phyloP scores from a whole-genome alignment of 225 moss, liverwort and hornwort genomes.

The Climacium dendroides region DNA sequence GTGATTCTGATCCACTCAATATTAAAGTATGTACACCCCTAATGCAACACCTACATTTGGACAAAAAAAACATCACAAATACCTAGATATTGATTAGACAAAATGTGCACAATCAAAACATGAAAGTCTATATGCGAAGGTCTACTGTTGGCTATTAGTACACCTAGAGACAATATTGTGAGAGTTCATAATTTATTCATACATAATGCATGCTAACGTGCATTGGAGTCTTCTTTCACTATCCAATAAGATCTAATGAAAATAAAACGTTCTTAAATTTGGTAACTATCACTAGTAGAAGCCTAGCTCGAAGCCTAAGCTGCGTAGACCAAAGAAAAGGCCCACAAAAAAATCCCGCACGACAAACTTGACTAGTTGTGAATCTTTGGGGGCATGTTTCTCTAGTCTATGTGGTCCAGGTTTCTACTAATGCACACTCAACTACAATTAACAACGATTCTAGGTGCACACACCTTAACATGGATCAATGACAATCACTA shows the following conservation, averaged over 20 bases:
- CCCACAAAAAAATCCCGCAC: accelerated
- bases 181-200: not conserved
- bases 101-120: not conserved
- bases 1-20: not conserved
- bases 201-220: not conserved
- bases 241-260: not conserved
- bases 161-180: too few relatives aligned
- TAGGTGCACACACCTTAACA: not conserved
- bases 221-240: not conserved
- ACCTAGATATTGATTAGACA: not conserved
- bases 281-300: not conserved
- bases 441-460: accelerated
- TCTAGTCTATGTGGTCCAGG: accelerated
- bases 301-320: accelerated
- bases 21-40: not conserved
- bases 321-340: accelerated
- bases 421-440: too few relatives aligned
- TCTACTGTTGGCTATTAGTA: not conserved
- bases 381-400: accelerated
- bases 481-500: too few relatives aligned
- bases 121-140: not conserved
- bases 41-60: not conserved
- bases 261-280: not conserved
- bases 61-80: not conserved
- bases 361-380: not conserved